A percentile compares a stretch with the other conserved stretches of the same genome.
These are phyloP conservation scores for Basipetospora chlamydospora DNA, from an alignment of 2,329 filamentous ascomycete species.

Conservation along the genomic window DNA sequence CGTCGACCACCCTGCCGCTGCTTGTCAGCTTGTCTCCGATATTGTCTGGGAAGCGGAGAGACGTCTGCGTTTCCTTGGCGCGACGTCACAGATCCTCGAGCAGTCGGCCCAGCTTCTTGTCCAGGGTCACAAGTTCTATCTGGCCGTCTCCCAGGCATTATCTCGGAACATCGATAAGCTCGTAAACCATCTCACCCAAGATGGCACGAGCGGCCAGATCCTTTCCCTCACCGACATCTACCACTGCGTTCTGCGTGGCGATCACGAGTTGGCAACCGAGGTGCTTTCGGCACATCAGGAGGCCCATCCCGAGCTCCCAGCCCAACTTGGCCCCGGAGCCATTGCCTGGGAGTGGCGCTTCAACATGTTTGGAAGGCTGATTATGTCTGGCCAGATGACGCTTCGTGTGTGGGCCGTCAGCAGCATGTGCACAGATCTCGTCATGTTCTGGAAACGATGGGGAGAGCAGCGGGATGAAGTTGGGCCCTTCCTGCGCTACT, in stretches of 20 bases:
- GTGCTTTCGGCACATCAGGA: conserved; percentile 17
- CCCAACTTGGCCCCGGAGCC: conserved; percentile 28
- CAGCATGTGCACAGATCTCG: conserved; percentile 57
- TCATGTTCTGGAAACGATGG: conserved; percentile 48
- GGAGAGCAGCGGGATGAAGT: conserved; percentile 29
- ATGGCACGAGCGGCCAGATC: conserved; percentile 26
- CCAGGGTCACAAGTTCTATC: conserved; percentile 28
- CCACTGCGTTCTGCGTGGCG: conserved; percentile 22
- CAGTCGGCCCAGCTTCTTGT: conserved; percentile 20
- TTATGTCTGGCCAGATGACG: conserved; percentile 81
- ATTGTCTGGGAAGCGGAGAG: conserved; percentile 17
- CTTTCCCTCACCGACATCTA: conserved; percentile 29
- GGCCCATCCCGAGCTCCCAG: conserved; percentile 22
- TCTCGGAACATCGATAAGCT: conserved; percentile 37
- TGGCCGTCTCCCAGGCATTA: conserved; percentile 25
- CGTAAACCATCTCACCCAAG: conserved; percentile 33
- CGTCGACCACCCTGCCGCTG: conserved; percentile 25
- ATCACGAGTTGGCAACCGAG: conserved; percentile 20
- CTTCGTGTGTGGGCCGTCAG: conserved; percentile 66
- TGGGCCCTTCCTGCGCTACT: conserved; percentile 43
- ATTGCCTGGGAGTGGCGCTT: conserved; percentile 56
- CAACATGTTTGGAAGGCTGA: conserved; percentile 51
- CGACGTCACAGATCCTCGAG: conserved; percentile 8
- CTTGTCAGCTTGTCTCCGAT: conserved; percentile 21
- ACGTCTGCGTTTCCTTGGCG: conserved; percentile 1